These are phyloP conservation scores for Odontarrhena argentea DNA, from an alignment of 345 rosid genomes.

Conservation along the genomic window DNA sequence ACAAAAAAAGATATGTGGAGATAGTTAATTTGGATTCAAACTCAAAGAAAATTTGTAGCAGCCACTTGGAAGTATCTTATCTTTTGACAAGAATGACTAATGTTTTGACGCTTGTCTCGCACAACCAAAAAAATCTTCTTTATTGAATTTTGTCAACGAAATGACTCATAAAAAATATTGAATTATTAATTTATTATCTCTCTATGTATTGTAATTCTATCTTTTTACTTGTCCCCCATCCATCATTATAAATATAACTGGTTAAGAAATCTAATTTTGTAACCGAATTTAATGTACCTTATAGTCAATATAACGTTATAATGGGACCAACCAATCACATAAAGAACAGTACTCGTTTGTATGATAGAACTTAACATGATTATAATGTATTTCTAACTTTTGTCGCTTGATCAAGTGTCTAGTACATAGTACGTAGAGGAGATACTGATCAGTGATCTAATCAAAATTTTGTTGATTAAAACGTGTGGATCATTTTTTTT, in stretches of 20 bases:
- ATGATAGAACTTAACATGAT: neutral
- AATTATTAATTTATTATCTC: neutral
- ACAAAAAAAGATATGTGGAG: neutral
- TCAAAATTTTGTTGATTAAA: too few relatives aligned
- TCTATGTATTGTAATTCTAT: neutral
- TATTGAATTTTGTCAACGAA: neutral
- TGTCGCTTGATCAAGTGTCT: neutral
- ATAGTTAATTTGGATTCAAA: neutral
- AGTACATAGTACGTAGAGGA: neutral
- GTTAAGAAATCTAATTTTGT: slow-evolving; percentile 15
- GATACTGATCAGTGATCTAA: too few relatives aligned
- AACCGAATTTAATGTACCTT: neutral
- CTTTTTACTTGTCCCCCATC: slow-evolving; percentile 10
- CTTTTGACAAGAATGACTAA: neutral
- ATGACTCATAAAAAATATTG: neutral
- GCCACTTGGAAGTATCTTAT: slow-evolving; percentile 9
- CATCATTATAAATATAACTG: neutral
- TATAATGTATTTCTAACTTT: neutral
- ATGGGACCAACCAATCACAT: neutral
- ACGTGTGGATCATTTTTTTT: too few relatives aligned
- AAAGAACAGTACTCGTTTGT: neutral
- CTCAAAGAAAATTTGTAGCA: neutral
- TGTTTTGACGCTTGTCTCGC: slow-evolving; percentile 29
- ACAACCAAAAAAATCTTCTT: slow-evolving; percentile 4
- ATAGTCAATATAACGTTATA: slow-evolving; percentile 3